A percentile compares a stretch with the other conserved stretches of the same genome.
These are phyloP conservation scores for Wallacemonas collosoma DNA, from an alignment of 208 protist species.

Conservation along the genomic window DNA sequence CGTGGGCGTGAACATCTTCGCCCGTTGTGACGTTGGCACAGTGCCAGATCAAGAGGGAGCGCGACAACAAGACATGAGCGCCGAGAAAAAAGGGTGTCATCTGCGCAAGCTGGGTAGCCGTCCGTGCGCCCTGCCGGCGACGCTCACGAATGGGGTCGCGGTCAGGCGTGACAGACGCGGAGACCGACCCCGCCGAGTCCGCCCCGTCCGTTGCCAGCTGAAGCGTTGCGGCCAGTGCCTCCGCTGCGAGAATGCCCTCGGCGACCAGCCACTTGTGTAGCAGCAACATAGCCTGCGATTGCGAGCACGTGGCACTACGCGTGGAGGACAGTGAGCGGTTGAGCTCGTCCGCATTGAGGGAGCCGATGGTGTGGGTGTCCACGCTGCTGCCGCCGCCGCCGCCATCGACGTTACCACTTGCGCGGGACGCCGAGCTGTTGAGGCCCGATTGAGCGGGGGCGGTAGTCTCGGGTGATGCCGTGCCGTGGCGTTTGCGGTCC, in stretches of 20 bases:
- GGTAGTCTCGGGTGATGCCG: no score
- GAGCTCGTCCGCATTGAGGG: neutral
- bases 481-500: slow-evolving; percentile 8
- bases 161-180: no score
- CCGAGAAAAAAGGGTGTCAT: slow-evolving; percentile 56
- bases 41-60: slow-evolving; percentile 37
- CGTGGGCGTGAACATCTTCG: neutral
- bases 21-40: slow-evolving; percentile 15
- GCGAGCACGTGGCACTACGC: neutral
- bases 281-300: slow-evolving; percentile 39
- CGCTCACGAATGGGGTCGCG: neutral
- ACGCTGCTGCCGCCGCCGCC: neutral
- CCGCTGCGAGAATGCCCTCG: slow-evolving; percentile 26
- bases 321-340: neutral
- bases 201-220: neutral
- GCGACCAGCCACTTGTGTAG: slow-evolving; percentile 50
- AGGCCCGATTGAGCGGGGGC: no score
- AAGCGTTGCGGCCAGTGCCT: slow-evolving; percentile 36
- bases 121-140: neutral
- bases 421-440: no score
- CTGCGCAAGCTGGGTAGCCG: slow-evolving; percentile 39
- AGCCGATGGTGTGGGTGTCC: slow-evolving; percentile 8
- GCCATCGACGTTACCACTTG: no score
- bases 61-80: slow-evolving; percentile 58
- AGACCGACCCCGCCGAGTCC: no score